Evolutionary conservation across 768 basidiomycete species (phyloP), one percentile per base, ranked within the genome.

Genomic region (Panaeolus cyanescens): DNA sequence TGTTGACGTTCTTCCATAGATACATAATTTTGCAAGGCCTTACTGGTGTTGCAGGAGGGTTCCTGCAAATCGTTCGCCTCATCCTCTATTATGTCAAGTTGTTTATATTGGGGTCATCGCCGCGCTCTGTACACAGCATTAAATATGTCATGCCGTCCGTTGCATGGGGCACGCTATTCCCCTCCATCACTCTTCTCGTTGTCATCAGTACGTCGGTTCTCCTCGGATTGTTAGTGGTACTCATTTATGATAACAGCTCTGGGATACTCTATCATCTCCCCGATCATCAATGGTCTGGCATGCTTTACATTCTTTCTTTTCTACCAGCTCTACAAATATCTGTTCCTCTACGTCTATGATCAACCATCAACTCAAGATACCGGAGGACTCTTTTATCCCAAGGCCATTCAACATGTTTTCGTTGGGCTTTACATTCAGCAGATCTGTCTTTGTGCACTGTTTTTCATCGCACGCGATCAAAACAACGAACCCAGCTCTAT

Each of bases 321-420:
- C 75, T 96, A 91, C 74, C 77, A 87, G 62, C 75, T 93, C 33
- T 94, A 92, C 83, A 93, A 92, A 74, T 95, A 94, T 67, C 84
- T 93, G 31, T 95, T 92, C 83, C 79, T 92, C 57, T 95, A 86
- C 80, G 87, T 85, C 62, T 85, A 86, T 67, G 87, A 92, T 59
- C 89, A 94, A 71, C 84, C 88, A 3, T 71, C 82, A 0, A 75
- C 82, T 4, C 78, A 78, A 55, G 95, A 97, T 59, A 96, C 95
- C 0, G 96, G 96, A 34, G 97, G 97, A 0, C 71, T 93, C 54
- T 99, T 97, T 81, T 99, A 95, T 83, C 96, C 96, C 22, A 92
- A 89, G 74, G 96, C 97, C 4, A 85, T 99, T 28, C 88, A 92
- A 54, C 97, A 99, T 69, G 70, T 96, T 31, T 98, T 99, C 65